Evolutionary conservation across 108 stramenopile genomes (phyloP), one percentile per base, ranked within the genome.

Genomic region (Schizochytrium sp.): DNA sequence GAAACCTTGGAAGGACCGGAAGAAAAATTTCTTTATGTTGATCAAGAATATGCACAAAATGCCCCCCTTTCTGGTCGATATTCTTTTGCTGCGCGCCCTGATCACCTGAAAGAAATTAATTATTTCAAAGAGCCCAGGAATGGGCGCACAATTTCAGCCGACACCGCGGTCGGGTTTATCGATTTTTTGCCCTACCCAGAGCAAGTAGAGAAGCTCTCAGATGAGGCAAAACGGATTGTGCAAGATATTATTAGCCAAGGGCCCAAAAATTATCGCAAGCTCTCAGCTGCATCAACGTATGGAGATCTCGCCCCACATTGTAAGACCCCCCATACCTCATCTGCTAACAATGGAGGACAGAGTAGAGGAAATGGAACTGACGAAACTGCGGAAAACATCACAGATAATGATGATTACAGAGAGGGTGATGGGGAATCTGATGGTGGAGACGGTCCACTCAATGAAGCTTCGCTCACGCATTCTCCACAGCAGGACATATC

Each of bases 1-100:
- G 92, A 93, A 88, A 93, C 92, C 49, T 61, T 93, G 38, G 56
- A 90, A 0, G 92, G 92, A 7, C 92, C 92, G 3, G 40, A 40
- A 12, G 47, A 87, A 45, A n/a, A 72, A 15, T 47, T 87, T 40
- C 42, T 87, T 42, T 10, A 83, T 17, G 76, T 72, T 55, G 92
- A 91, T 19, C 73, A 83, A 19, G 73, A 83, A 50, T 83, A 83
- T 50, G 50, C 50, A 50, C 46, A 53, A 28, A 8, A 83, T 4
- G 73, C 73, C 12, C 49, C 46, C 4, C 73, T 53, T 7, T 4
- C 10, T 4, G 73, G 73, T 7, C 73, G 73, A 50, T 83, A 53
- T 38, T 83, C 73, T 19, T 83, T 53, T 19, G 73, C 73, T 19
- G 73, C 73, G 2, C 7, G 73, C 28, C 73, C 73, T 53, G 50